Evolutionary conservation across 1,139 yeast species (phyloP), one percentile per base, ranked within the genome.

Genomic region (Saccharomycopsis crataegensis): DNA sequence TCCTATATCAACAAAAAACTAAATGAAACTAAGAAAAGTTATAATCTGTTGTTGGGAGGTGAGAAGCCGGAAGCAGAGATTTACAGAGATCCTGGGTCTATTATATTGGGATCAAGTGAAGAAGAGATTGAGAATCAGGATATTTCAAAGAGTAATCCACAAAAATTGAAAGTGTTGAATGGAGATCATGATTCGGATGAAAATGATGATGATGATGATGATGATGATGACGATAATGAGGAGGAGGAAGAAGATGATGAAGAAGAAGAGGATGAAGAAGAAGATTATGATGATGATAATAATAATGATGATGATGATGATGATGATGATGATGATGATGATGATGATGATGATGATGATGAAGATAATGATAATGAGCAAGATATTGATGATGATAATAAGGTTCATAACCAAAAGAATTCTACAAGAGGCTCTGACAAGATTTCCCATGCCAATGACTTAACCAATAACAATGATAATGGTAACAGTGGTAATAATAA

Each of bases 31-130:
- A 78, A 99, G 60, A 96, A 90, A 64, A 91, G 90, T 70, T 93
- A 93, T 69, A 91, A 91, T 68, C 90, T 96, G 16, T 86, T 93
- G 40, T 75, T 93, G 41, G 98, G 98, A 11, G 97, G 96, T 37
- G 66, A 62, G 14, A 67, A 63, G 16, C 17, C 40, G 6, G 48
- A 43, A 6, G 43, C 43, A 17, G 48, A 45, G 11, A 14, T 22
- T 46, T 28, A 44, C 34, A 34, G 49, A 50, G 46, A 64, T 54
- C 56, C 59, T n/a, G 56, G 62, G 50, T 61, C 66, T 1, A 64
- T 65, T 16, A 53, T 65, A 16, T 48, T 65, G 48, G 68, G 65
- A 1, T 60, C 60, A 41, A 58, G 63, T 2, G 65, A 63, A 40
- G 64, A 62, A 31, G 67, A 52, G 65, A 64, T 11, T n/a, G 51